Evolutionary conservation across 768 basidiomycete species (phyloP).

Genomic region (Steccherinum ochraceum): DNA sequence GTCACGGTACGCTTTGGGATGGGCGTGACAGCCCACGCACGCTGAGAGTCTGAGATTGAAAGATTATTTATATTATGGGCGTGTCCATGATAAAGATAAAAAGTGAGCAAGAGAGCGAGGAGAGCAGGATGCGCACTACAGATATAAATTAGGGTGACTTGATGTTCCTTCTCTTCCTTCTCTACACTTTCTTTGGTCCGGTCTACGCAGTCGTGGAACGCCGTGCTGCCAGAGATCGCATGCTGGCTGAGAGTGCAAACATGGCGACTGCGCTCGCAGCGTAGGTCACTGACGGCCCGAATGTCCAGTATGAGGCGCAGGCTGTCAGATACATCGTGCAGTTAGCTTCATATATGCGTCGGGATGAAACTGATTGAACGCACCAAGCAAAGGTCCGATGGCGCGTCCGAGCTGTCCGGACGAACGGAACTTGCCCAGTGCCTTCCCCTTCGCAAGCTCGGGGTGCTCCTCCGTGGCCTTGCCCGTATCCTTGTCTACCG

Average conservation of each 20-base stretch:
- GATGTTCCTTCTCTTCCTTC: background rate
- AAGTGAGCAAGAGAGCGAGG: too few species aligned
- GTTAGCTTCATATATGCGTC: conserved; percentile 8
- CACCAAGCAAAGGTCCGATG: conserved; percentile 85
- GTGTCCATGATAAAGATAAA: background rate
- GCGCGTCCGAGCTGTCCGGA: conserved; percentile 95
- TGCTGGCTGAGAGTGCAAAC: conserved; percentile 48
- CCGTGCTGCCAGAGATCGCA: conserved; percentile 33
- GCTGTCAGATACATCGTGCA: conserved; percentile 37
- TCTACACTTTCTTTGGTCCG: background rate
- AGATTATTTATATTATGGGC: background rate
- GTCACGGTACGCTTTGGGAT: too few species aligned
- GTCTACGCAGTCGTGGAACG: conserved; percentile 5
- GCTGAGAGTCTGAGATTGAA: too few species aligned
- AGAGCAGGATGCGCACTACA: background rate
- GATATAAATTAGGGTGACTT: background rate
- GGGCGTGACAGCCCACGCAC: too few species aligned
- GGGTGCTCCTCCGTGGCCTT: conserved; percentile 53
- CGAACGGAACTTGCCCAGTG: conserved; percentile 81
- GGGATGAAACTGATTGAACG: conserved; percentile 18
- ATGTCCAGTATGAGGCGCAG: conserved; percentile 84
- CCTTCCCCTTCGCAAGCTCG: conserved; percentile 75
- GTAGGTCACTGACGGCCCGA: conserved; percentile 79
- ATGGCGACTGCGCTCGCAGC: conserved; percentile 57
- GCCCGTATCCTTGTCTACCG: conserved; percentile 46